Percentiles rank a stretch among this genome's conserved stretches.
These are phyloP conservation scores for Arachnopeziza araneosa DNA, from an alignment of 2,329 filamentous ascomycete species.

Conservation along the genomic window DNA sequence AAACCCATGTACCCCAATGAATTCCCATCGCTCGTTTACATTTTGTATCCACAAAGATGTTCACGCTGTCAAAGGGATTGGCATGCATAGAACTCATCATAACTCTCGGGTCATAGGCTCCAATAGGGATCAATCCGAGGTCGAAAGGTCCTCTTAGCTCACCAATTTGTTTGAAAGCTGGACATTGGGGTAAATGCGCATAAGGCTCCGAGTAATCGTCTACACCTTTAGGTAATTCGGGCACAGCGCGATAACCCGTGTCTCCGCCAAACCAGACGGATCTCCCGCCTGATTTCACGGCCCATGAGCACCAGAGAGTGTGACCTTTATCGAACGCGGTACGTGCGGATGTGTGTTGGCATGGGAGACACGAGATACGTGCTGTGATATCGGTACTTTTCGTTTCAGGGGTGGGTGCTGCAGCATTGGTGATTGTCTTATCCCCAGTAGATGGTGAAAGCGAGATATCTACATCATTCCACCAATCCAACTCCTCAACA, in stretches of 20 bases:
- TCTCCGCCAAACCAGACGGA: constrained; percentile 89
- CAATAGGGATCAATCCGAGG: constrained; percentile 87
- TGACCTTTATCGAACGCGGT: constrained; percentile 58
- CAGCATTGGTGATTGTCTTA: constrained; percentile 19
- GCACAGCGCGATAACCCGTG: constrained; percentile 82
- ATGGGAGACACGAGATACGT: constrained; percentile 71
- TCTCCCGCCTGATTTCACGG: constrained; percentile 63
- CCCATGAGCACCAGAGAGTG: constrained; percentile 89
- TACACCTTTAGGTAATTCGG: constrained; percentile 49
- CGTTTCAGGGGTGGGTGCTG: constrained; percentile 10
- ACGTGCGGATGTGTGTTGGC: constrained; percentile 75
- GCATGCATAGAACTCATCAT: constrained; percentile 80
- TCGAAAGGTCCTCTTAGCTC: constrained; percentile 78
- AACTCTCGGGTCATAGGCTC: constrained; percentile 70
- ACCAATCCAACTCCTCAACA: constrained; percentile 92
- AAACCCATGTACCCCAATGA: constrained; percentile 84
- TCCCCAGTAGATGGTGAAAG: constrained; percentile 41
- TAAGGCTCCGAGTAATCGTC: constrained; percentile 71
- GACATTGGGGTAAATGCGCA: constrained; percentile 64
- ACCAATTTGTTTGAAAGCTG: constrained; percentile 82
- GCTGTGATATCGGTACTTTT: constrained; percentile 54
- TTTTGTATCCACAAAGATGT: constrained; percentile 80
- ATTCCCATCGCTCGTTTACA: constrained; percentile 78
- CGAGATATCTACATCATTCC: constrained; percentile 74
- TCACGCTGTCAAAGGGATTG: constrained; percentile 80